Conservation (phyloP, 345 rosid genomes). For the Euphorbia lathyris region DNA sequence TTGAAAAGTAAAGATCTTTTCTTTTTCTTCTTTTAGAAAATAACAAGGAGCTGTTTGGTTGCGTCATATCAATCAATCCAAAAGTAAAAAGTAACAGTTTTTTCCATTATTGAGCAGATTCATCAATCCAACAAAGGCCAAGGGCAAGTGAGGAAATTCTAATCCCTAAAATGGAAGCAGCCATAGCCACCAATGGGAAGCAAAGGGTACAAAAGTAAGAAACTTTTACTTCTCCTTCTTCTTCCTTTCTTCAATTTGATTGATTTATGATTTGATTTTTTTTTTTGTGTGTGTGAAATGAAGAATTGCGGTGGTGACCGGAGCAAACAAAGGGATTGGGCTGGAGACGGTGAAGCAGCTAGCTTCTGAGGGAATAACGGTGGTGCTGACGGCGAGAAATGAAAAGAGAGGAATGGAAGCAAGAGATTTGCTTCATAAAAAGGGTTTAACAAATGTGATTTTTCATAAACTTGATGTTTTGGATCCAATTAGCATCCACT, state of each 20-base stretch:
- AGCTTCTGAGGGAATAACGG: slow-evolving; percentile 37
- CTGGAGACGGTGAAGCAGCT: slow-evolving; percentile 46
- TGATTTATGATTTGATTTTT: not conserved
- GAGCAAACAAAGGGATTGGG: slow-evolving; percentile 55
- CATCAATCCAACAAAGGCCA: not conserved
- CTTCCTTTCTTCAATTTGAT: not conserved
- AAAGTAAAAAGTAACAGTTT: too few relatives aligned
- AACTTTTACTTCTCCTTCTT: not conserved
- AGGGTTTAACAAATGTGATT: slow-evolving; percentile 36
- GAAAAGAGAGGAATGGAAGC: slow-evolving; percentile 42
- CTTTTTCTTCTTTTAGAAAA: not conserved
- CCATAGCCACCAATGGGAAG: not conserved
- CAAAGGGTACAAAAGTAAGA: not conserved
- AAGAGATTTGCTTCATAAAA: slow-evolving; percentile 24
- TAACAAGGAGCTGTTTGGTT: too few relatives aligned
- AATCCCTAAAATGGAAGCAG: slow-evolving; percentile 1
- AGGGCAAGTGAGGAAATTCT: not conserved
- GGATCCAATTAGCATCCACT: slow-evolving; percentile 31
- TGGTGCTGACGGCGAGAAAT: slow-evolving; percentile 47
- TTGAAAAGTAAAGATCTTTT: not conserved
- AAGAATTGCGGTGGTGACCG: slow-evolving; percentile 48
- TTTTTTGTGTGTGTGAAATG: not conserved
- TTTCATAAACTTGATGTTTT: slow-evolving; percentile 55
- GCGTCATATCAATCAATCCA: too few relatives aligned
- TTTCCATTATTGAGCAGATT: not conserved